These are phyloP conservation scores for Malus sylvestris DNA, from an alignment of 306 rosid species.

Conservation along the genomic window DNA sequence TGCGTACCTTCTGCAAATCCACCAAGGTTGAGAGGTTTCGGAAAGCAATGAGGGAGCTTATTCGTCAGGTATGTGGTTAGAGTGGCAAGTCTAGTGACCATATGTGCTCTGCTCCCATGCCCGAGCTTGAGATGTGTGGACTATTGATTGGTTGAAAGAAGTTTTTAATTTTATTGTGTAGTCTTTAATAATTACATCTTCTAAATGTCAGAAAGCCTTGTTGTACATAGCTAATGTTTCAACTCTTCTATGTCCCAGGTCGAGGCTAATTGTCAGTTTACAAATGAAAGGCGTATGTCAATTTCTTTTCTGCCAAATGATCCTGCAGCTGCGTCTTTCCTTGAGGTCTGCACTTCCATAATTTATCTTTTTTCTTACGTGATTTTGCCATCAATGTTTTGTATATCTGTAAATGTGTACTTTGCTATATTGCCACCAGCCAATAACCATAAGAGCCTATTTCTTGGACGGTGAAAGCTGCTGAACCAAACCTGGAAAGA, in stretches of 20 bases:
- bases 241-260: constrained; percentile 39
- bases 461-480: background rate
- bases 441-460: background rate
- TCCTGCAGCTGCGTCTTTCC: constrained; percentile 52
- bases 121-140: background rate
- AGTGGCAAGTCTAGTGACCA: no score
- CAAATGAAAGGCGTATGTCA: constrained; percentile 59
- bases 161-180: background rate
- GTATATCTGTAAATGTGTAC: background rate
- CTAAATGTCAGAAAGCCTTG: constrained; percentile 5
- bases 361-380: background rate
- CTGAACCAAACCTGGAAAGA: background rate
- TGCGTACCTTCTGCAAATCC: constrained; percentile 72
- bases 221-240: constrained; percentile 22
- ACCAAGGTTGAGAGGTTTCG: constrained; percentile 87
- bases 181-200: background rate
- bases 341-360: constrained; percentile 47
- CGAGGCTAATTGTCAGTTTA: constrained; percentile 62
- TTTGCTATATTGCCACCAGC: background rate
- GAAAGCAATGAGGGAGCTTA: constrained; percentile 65
- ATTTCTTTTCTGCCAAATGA: constrained; percentile 68
- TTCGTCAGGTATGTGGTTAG: constrained; percentile 53
- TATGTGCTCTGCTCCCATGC: background rate
- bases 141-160: background rate
- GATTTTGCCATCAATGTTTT: background rate